Percentiles rank a stretch among this genome's conserved stretches.
These are phyloP conservation scores for Aureobasidium sp. DNA, from an alignment of 2,329 filamentous ascomycete species.

Conservation along the genomic window DNA sequence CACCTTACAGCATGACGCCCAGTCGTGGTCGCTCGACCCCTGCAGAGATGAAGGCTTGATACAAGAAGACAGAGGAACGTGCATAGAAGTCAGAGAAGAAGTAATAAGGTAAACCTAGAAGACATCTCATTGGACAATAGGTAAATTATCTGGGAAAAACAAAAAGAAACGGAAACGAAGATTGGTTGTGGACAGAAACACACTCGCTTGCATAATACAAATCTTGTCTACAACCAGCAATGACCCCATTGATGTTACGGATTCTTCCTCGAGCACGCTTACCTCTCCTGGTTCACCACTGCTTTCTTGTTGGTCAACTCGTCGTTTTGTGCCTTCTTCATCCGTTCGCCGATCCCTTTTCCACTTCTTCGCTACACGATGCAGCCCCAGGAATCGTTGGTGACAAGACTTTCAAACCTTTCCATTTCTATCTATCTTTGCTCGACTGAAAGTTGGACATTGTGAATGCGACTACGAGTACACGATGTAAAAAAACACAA, in stretches of 20 bases:
- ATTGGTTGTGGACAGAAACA: neutral
- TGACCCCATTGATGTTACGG: too few relatives aligned
- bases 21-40: conserved; percentile 29
- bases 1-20: conserved; percentile 42
- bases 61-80: neutral
- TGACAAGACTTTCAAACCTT: neutral
- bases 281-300: neutral
- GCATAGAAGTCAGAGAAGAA: neutral
- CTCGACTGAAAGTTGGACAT: neutral
- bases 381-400: too few relatives aligned
- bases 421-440: neutral
- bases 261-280: too few relatives aligned
- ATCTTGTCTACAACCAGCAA: neutral
- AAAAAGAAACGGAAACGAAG: neutral
- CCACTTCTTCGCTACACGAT: too few relatives aligned
- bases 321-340: neutral
- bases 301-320: neutral
- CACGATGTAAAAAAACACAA: neutral
- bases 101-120: neutral
- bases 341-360: neutral
- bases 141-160: too few relatives aligned
- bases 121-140: neutral
- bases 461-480: neutral
- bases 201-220: neutral
- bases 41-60: conserved; percentile 9